Evolutionary conservation across 345 rosid species (phyloP).

Genomic region (Melaleuca quinquenervia): DNA sequence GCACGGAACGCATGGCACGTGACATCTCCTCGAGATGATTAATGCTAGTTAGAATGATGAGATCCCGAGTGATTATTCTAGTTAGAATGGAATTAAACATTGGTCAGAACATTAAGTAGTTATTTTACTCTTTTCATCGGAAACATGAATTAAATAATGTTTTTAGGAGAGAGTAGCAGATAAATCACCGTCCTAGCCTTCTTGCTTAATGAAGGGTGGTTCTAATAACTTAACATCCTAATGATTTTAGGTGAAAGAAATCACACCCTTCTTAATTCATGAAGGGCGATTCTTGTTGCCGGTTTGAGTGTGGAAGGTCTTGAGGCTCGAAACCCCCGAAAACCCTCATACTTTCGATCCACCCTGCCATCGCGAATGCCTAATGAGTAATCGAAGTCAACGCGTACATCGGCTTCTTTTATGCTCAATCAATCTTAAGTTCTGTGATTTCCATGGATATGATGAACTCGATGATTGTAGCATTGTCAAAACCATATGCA

Average conservation of each 20-base stretch:
- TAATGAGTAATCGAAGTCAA: background rate
- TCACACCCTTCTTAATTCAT: background rate
- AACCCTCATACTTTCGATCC: rapidly evolving
- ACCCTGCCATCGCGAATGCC: background rate
- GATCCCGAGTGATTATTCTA: background rate
- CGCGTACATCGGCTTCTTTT: background rate
- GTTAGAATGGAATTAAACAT: background rate
- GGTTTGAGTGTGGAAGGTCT: background rate
- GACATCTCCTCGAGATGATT: background rate
- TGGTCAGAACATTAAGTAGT: background rate
- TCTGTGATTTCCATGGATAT: background rate
- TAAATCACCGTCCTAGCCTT: background rate
- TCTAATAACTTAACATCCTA: background rate
- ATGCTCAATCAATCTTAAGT: background rate
- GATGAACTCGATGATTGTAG: background rate
- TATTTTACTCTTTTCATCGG: too few species aligned
- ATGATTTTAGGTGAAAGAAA: background rate
- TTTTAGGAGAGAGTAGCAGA: background rate
- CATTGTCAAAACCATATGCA: background rate
- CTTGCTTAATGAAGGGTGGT: too few species aligned
- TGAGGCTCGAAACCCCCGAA: background rate
- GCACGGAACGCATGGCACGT: background rate
- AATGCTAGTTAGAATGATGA: background rate
- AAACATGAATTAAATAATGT: background rate
- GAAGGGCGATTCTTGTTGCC: background rate